Percentiles rank a stretch among this genome's conserved stretches.
Evolutionary conservation across 129 eudicot genomes (phyloP).

Genomic region (Pseudognaphalium luteoalbum): DNA sequence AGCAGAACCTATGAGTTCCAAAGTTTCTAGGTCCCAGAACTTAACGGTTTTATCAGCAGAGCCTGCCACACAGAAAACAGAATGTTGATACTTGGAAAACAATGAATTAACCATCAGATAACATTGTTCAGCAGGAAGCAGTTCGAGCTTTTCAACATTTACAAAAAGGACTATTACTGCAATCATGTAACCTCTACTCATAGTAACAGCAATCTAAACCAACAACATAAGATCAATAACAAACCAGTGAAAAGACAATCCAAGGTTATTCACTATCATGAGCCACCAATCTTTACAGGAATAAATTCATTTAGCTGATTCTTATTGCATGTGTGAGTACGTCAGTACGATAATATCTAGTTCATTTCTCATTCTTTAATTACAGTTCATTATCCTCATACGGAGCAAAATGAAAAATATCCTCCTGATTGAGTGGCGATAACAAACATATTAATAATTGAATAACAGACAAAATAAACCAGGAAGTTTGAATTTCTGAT

Average conservation of each 20-base stretch:
- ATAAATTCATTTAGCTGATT: background rate
- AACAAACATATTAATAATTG: constrained; percentile 8
- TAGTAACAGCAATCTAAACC: background rate
- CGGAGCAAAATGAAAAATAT: constrained; percentile 5
- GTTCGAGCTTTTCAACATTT: constrained; percentile 10
- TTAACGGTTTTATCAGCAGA: constrained; percentile 95
- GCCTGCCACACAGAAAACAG: constrained; percentile 45
- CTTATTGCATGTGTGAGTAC: background rate
- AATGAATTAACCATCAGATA: constrained; percentile 6
- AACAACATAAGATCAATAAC: constrained; percentile 10
- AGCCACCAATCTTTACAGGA: background rate
- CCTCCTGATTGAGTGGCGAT: too few species aligned
- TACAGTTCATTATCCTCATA: constrained; percentile 3
- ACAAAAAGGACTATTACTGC: background rate
- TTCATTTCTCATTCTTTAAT: too few species aligned
- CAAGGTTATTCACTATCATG: constrained; percentile 9
- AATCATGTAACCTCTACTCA: background rate
- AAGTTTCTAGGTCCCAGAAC: constrained; percentile 98
- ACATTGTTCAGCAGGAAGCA: background rate
- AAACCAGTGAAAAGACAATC: constrained; percentile 3
- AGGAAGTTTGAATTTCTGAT: constrained; percentile 7
- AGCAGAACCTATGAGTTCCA: constrained; percentile 96
- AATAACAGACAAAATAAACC: background rate
- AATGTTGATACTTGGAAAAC: constrained; percentile 9
- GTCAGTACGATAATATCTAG: background rate